phyloP scores from a whole-genome alignment of 208 protist species.

The Willaertia magna region DNA sequence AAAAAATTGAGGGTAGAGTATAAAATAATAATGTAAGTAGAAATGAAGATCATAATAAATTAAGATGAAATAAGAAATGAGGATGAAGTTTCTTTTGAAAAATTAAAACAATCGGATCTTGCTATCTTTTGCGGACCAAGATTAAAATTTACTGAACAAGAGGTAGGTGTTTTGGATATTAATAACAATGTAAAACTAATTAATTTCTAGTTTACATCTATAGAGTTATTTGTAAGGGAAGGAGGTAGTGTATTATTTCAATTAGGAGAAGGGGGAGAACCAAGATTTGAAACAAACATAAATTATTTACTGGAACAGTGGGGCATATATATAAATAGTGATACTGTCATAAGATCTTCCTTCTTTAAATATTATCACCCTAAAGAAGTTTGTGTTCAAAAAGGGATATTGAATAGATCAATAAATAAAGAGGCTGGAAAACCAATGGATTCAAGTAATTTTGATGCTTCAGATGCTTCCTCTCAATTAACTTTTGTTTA shows the following conservation, averaged over 20 bases:
- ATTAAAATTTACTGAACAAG: slow-evolving; percentile 48
- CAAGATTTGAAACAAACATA: slow-evolving; percentile 35
- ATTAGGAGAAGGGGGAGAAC: slow-evolving; percentile 74
- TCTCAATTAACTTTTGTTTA: slow-evolving; percentile 74
- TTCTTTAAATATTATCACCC: slow-evolving; percentile 89
- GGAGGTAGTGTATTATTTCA: slow-evolving; percentile 76
- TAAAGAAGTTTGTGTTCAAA: slow-evolving; percentile 77
- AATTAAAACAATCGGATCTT: slow-evolving; percentile 49
- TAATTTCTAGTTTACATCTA: slow-evolving; percentile 45
- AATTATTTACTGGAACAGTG: slow-evolving; percentile 60
- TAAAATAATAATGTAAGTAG: slow-evolving; percentile 59
- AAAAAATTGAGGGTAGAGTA: slow-evolving; percentile 55
- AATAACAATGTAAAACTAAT: too few relatives aligned
- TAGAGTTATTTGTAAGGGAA: slow-evolving; percentile 61
- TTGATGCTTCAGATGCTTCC: slow-evolving; percentile 23
- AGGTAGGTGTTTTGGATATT: not conserved
- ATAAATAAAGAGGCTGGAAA: slow-evolving; percentile 78
- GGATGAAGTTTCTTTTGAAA: slow-evolving; percentile 39
- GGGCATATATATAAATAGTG: slow-evolving; percentile 75
- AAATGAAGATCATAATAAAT: not conserved
- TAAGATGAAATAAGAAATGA: not conserved
- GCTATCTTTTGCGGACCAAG: slow-evolving; percentile 60
- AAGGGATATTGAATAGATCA: slow-evolving; percentile 81
- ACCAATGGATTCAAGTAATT: slow-evolving; percentile 24
- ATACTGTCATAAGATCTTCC: slow-evolving; percentile 79